phyloP scores from a whole-genome alignment of 495 filamentous ascomycete genomes.

The Cryomyces minteri region DNA sequence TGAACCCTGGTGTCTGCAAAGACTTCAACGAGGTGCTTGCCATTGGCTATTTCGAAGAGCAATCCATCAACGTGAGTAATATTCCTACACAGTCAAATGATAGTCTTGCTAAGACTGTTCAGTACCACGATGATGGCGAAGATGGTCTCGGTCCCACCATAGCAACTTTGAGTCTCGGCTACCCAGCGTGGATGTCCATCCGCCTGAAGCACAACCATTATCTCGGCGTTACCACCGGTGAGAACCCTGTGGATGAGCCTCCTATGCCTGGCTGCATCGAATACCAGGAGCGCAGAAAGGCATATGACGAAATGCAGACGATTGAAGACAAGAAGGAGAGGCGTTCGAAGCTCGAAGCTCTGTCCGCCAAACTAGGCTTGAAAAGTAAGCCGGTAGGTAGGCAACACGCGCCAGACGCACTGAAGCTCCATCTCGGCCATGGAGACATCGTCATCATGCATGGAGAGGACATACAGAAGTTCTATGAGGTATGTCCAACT shows the following conservation, averaged over 20 bases:
- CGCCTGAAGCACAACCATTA: constrained; percentile 44
- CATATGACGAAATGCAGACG: constrained; percentile 3
- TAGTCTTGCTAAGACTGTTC: constrained; percentile 11
- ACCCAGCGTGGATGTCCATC: constrained; percentile 45
- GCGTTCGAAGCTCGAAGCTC: constrained; percentile 12
- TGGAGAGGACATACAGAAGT: constrained; percentile 48
- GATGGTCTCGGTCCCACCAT: constrained; percentile 53
- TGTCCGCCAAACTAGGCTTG: constrained; percentile 13
- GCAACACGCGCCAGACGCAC: constrained; percentile 9
- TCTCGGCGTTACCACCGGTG: constrained; percentile 20
- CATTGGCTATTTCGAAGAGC: constrained; percentile 55
- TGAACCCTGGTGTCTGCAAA: constrained; percentile 16
- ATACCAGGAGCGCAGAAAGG: constrained; percentile 17
- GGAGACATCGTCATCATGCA: constrained; percentile 78
- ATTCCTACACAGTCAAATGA: not conserved
- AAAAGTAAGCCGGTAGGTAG: constrained; percentile 3
- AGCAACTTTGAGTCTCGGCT: constrained; percentile 57
- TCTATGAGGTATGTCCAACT: constrained; percentile 42
- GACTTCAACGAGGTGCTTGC: constrained; percentile 60
- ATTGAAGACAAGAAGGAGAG: constrained; percentile 17
- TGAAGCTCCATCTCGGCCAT: constrained; percentile 37
- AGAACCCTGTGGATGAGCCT: constrained; percentile 8
- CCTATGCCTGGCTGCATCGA: constrained; percentile 23
- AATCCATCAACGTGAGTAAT: constrained; percentile 1
- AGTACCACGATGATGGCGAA: constrained; percentile 85